These are phyloP conservation scores for Daldinia eschscholtzii DNA, from an alignment of 2,329 filamentous ascomycete species.

Conservation along the genomic window DNA sequence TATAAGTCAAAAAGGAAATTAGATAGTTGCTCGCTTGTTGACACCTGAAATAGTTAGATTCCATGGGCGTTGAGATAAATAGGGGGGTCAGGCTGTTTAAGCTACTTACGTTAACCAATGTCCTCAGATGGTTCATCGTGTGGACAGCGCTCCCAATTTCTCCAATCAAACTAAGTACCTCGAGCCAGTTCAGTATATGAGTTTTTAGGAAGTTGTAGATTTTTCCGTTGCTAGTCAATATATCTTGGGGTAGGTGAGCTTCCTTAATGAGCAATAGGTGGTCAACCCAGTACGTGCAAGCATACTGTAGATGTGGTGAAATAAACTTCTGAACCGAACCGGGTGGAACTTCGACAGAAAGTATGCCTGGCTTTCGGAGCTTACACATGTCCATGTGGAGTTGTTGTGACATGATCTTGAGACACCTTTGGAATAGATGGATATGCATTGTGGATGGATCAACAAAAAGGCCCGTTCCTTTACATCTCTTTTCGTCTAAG, in stretches of 20 bases:
- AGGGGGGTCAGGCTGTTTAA: not conserved
- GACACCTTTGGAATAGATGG: conserved; percentile 16
- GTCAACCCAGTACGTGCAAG: conserved; percentile 26
- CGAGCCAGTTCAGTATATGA: conserved; percentile 18
- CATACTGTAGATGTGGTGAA: conserved; percentile 22
- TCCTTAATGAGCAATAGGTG: conserved; percentile 13
- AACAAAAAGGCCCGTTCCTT: conserved; percentile 3
- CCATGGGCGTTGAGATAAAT: not conserved
- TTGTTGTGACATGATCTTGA: conserved; percentile 15
- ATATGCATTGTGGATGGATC: conserved; percentile 7
- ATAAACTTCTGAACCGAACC: conserved; percentile 1
- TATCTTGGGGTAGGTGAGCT: not conserved
- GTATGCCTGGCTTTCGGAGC: conserved; percentile 10
- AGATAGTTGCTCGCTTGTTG: not conserved
- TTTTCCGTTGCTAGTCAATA: not conserved
- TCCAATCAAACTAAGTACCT: conserved; percentile 12
- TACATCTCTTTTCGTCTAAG: conserved; percentile 8
- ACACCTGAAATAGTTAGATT: not conserved
- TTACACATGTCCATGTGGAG: conserved; percentile 26
- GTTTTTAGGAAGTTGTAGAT: conserved; percentile 10
- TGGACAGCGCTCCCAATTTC: conserved; percentile 13
- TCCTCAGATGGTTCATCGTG: not conserved
- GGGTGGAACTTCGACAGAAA: conserved; percentile 7
- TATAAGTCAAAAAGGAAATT: conserved; percentile 12
- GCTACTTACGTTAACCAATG: not conserved